Evolutionary conservation across 257 asterid species (phyloP), one percentile per base, ranked within the genome.

Genomic region (Coffea eugenioides): DNA sequence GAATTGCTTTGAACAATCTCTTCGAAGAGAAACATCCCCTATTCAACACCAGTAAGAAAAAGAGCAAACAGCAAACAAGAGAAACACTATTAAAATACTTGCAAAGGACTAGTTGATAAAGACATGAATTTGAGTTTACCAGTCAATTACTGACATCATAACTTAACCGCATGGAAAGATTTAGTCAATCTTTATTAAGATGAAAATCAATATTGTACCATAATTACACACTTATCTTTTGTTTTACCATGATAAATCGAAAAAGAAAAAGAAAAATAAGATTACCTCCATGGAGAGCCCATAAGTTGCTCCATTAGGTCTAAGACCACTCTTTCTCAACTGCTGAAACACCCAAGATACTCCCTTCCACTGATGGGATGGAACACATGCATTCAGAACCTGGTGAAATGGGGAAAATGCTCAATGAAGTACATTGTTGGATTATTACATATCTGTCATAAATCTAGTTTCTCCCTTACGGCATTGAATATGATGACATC

Each of bases 281-380:
- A 71, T 41, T 84, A 95, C 99, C 98, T 96, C 99, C 99, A 96
- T 96, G 52, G 98, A 97, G 31, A 96, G 93, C 51, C 99, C 99
- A 87, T 88, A 96, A 79, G 93, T 96, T 79, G 99, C 95, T 82
- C 97, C 97, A 82, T 94, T 90, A 75, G 99, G 97, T 81, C 86
- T 87, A 74, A 92, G 91, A 74, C 96, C 91, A 51, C 79, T 83
- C 85, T 88, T 93, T 80, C 99, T 93, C 86, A 96, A 25, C 91
- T 96, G 92, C 71, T 93, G 93, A 88, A 93, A 93, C 56, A 92
- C 99, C 99, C 99, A 94, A 8, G 90, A 88, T 31, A 96, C 99
- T 76, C 99, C 99, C 86, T 84, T 96, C 99, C 98, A 96, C 82
- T 94, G 98, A 82, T 90, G 86, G 52, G 90, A 84, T 11, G 91